Conservation (phyloP, 2,329 filamentous ascomycete genomes). For the Lasiodiplodia citricola region DNA sequence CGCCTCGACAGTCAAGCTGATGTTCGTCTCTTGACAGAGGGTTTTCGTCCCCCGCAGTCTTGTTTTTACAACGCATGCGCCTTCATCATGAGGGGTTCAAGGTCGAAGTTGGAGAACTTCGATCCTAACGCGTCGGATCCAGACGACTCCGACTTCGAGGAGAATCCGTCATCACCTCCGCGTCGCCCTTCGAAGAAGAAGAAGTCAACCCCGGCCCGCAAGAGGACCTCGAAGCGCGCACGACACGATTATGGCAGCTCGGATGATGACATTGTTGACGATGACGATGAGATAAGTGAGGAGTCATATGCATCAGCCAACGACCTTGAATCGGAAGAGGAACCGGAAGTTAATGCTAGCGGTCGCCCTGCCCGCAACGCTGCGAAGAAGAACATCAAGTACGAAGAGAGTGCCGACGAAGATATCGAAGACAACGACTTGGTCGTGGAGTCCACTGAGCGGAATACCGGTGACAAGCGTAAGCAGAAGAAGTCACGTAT, state of each 20-base stretch:
- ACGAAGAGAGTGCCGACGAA: slow-evolving; percentile 60
- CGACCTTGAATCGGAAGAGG: slow-evolving; percentile 37
- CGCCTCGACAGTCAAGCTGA: neutral
- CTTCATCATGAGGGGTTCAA: slow-evolving; percentile 41
- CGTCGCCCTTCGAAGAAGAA: slow-evolving; percentile 32
- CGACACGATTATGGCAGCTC: slow-evolving; percentile 40
- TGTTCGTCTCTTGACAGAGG: neutral
- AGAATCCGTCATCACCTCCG: slow-evolving; percentile 25
- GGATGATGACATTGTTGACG: slow-evolving; percentile 42
- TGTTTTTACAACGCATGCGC: neutral
- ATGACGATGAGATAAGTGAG: slow-evolving; percentile 56
- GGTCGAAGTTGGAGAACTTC: slow-evolving; percentile 42
- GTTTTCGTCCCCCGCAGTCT: neutral
- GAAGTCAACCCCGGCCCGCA: slow-evolving; percentile 36
- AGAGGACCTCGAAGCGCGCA: slow-evolving; percentile 42
- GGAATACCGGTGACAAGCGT: slow-evolving; percentile 32
- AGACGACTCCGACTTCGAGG: slow-evolving; percentile 44
- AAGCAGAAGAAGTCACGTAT: slow-evolving; percentile 43
- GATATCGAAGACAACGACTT: slow-evolving; percentile 44
- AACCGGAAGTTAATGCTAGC: slow-evolving; percentile 61
- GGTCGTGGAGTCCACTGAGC: slow-evolving; percentile 18
- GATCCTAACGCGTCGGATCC: slow-evolving; percentile 47
- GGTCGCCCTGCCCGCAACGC: slow-evolving; percentile 62
- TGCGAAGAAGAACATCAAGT: slow-evolving; percentile 60
- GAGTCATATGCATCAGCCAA: slow-evolving; percentile 43